Conservation (phyloP, 495 filamentous ascomycete genomes). For the Xanthoparmelia taractica region DNA sequence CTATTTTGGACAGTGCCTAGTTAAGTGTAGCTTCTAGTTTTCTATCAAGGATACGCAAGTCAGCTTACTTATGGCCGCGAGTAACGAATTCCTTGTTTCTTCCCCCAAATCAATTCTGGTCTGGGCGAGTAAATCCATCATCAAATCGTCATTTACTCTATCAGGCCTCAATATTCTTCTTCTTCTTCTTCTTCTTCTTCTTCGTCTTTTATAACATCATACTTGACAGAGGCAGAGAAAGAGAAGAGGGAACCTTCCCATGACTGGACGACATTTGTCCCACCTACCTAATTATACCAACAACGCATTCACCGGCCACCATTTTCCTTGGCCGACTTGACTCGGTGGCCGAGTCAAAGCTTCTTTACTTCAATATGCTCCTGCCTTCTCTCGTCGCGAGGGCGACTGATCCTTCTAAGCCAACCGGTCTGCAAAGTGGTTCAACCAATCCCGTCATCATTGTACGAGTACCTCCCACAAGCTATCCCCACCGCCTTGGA, state of each 20-base stretch:
- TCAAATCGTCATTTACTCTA: no score
- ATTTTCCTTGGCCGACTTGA: background rate
- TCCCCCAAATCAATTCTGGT: background rate
- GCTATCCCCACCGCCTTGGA: background rate
- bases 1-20: no score
- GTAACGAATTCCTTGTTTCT: background rate
- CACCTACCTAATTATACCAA: background rate
- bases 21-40: no score
- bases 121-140: background rate
- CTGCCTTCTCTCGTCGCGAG: conserved; percentile 12
- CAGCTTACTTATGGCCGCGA: no score
- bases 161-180: background rate
- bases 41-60: no score
- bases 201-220: background rate
- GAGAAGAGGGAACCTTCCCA: background rate
- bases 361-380: conserved; percentile 11
- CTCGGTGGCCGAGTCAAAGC: conserved; percentile 3
- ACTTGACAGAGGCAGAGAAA: background rate
- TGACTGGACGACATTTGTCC: background rate
- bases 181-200: no score
- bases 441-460: conserved; percentile 19
- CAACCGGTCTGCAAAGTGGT: conserved; percentile 3
- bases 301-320: background rate
- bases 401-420: conserved; percentile 11
- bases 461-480: conserved; percentile 10